Conservation (phyloP, 352 stramenopile species). For the Globisporangium splendens region DNA sequence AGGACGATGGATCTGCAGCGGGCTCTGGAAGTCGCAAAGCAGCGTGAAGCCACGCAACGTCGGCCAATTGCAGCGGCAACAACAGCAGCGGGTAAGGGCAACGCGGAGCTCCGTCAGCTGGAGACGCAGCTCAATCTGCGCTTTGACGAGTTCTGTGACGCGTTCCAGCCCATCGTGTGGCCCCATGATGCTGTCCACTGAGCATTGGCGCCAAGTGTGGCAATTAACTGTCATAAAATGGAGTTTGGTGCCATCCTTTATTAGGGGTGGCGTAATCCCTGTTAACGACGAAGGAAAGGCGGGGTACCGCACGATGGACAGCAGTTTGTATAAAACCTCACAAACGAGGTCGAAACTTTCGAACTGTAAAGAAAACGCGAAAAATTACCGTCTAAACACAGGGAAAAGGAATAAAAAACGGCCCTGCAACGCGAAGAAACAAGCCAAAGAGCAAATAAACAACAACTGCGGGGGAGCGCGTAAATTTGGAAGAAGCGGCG, state of each 20-base stretch:
- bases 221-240: no score
- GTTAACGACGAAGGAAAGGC: no score
- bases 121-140: constrained; percentile 47
- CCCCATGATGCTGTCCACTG: constrained; percentile 20
- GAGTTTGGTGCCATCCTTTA: no score
- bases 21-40: constrained; percentile 35
- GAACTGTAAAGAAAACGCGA: no score
- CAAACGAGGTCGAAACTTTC: no score
- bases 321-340: no score
- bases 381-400: no score
- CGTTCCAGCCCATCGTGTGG: constrained; percentile 55
- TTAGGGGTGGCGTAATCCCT: no score
- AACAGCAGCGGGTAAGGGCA: constrained; percentile 8
- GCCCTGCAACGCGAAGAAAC: neutral
- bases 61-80: constrained; percentile 16
- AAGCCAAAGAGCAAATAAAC: constrained; percentile 2
- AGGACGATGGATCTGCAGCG: constrained; percentile 30
- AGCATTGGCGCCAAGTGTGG: neutral
- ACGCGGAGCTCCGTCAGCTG: constrained; percentile 17
- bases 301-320: no score
- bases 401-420: no score
- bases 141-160: constrained; percentile 71
- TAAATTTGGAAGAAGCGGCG: neutral
- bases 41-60: constrained; percentile 27
- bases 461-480: constrained; percentile 6